Base-by-base conservation (phyloP, 371 early-diverging fungal species). In the Polyrhizophydium stewartii region DNA sequence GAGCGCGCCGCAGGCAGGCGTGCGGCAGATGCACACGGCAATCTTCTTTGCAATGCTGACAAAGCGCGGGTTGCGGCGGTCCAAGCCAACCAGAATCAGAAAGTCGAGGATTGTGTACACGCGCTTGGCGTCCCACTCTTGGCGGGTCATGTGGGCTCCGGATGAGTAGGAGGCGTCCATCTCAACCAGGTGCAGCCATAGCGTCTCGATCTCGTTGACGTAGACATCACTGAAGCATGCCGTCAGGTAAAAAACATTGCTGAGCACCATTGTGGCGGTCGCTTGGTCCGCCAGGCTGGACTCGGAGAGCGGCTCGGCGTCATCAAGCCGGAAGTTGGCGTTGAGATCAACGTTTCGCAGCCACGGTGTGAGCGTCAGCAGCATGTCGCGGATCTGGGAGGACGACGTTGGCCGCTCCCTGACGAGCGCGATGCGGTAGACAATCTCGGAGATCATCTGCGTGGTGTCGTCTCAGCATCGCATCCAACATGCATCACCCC, bases 311-410 rank as follows among this genome's bases (percentile, higher is more conserved):
- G 40, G 30, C 12, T 6, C 43, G 10, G 21, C 21, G 33, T 25
- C 60, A 30, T 21, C 40, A 28, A 13, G 38, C 5, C 7, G n/a
- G 55, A 13, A 30, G 30, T 25, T 19, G 5, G 19, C 22, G 21
- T 51, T 28, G 35, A 71, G 59, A 37, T 87, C 85, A 0, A 93
- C 75, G 58, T 91, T 92, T 28, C 86, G 78, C 37, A 93, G 73
- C 97, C 97, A 96, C 0, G 97, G 94, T 2, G 86, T 65, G 70
- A 92, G 75, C n/a, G 89, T 85, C 17, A 71, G 70, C 45, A 93
- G 72, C 28, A 94, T 84, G 59, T 88, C 87, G 12, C 61, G 61
- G 25, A 74, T 61, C 12, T 61, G 53, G 10, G 61, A 53, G 28
- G 41, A 32, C 17, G 53, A 7, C 17, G 53, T 58, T 30, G 27